phyloP scores from a whole-genome alignment of 2,329 filamentous ascomycete genomes.

The Claviceps sp. region DNA sequence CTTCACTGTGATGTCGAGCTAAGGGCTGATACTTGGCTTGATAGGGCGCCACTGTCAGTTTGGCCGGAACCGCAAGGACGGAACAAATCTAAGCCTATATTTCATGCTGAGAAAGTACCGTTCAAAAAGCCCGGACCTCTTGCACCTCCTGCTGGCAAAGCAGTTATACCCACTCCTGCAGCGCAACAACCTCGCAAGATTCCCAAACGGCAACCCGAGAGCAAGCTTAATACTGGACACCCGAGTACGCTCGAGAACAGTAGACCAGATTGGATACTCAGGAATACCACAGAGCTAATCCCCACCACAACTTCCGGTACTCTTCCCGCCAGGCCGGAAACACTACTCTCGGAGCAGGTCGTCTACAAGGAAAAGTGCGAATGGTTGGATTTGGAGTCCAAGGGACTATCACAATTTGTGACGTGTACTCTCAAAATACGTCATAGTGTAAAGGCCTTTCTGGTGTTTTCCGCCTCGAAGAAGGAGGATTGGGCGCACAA shows the following conservation, averaged over 20 bases:
- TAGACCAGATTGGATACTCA: neutral
- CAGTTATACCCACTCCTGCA: neutral
- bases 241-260: neutral
- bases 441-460: conserved; percentile 7
- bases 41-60: conserved; percentile 8
- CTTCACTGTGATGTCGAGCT: neutral
- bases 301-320: neutral
- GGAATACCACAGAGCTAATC: neutral
- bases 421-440: conserved; percentile 10
- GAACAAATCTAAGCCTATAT: neutral
- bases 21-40: neutral
- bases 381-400: conserved; percentile 5
- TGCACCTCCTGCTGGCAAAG: neutral
- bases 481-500: conserved; percentile 8
- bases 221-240: neutral
- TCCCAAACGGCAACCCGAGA: neutral
- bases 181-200: neutral
- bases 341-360: conserved; percentile 4
- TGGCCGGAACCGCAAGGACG: neutral
- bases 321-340: neutral
- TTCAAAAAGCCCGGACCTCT: conserved; percentile 1
- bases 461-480: conserved; percentile 9
- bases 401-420: conserved; percentile 2
- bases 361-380: conserved; percentile 10
- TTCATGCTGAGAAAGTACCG: neutral